These are phyloP conservation scores for Chalciporus chontae DNA, from an alignment of 768 basidiomycete species.

Conservation along the genomic window DNA sequence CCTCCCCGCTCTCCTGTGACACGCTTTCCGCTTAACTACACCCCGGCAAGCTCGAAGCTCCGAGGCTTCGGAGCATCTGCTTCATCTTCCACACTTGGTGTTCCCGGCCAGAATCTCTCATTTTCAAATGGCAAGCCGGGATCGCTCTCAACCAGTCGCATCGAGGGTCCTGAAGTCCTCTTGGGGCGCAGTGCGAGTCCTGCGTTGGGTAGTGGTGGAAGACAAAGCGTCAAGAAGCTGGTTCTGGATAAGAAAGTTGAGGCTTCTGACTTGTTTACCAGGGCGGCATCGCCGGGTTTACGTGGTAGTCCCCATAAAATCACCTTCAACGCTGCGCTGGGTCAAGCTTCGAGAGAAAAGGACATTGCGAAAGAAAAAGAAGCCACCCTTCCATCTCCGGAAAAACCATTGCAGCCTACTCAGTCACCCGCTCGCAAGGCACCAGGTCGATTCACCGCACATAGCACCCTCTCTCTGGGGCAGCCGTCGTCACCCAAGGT, in stretches of 20 bases:
- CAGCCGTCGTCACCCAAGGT: constrained; percentile 29
- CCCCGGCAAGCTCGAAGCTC: constrained; percentile 58
- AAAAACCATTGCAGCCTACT: constrained; percentile 16
- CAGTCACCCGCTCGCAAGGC: constrained; percentile 39
- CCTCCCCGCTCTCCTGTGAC: constrained; percentile 71
- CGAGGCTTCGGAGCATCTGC: constrained; percentile 60
- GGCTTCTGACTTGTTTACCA: constrained; percentile 64
- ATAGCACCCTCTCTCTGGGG: constrained; percentile 30
- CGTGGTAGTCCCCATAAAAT: constrained; percentile 42
- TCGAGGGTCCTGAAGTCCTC: constrained; percentile 60
- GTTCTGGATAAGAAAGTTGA: constrained; percentile 84
- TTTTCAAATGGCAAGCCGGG: constrained; percentile 55
- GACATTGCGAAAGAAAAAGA: constrained; percentile 48
- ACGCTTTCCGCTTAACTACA: constrained; percentile 61
- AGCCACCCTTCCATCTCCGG: constrained; percentile 18
- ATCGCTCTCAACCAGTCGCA: constrained; percentile 50
- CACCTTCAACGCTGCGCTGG: constrained; percentile 71
- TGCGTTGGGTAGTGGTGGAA: constrained; percentile 61
- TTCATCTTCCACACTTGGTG: constrained; percentile 33
- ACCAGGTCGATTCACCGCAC: constrained; percentile 40
- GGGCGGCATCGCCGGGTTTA: constrained; percentile 36
- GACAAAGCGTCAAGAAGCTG: constrained; percentile 90
- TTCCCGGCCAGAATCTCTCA: constrained; percentile 34
- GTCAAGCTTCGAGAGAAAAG: constrained; percentile 71
- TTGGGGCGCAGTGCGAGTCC: constrained; percentile 55